These are phyloP conservation scores for Nyssa sinensis DNA, from an alignment of 148 eudicot genomes.

Conservation along the genomic window DNA sequence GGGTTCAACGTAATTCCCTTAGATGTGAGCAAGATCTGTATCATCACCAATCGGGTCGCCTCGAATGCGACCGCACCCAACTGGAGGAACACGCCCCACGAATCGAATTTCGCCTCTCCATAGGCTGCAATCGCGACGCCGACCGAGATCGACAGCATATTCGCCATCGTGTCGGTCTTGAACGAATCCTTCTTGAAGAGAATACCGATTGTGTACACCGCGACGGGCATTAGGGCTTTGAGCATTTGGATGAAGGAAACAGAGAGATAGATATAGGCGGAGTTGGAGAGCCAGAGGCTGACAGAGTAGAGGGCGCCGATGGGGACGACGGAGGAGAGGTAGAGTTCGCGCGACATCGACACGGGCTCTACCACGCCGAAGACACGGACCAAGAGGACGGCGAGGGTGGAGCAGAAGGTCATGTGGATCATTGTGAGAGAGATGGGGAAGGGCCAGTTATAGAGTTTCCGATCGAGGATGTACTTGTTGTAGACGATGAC, in stretches of 20 bases:
- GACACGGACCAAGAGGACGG: conserved; percentile 14
- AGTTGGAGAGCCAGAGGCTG: conserved; percentile 17
- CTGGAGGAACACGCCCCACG: conserved; percentile 18
- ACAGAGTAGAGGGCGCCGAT: conserved; percentile 18
- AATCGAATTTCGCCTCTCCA: conserved; percentile 17
- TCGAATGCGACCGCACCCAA: conserved; percentile 19
- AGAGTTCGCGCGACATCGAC: conserved; percentile 17
- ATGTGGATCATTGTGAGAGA: conserved; percentile 27
- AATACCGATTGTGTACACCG: conserved; percentile 15
- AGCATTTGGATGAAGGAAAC: conserved; percentile 26
- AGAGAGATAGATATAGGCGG: conserved; percentile 18
- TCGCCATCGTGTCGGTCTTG: conserved; percentile 17
- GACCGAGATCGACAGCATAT: conserved; percentile 22
- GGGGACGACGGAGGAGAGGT: conserved; percentile 12
- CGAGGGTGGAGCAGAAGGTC: conserved; percentile 21
- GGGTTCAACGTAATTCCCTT: conserved; percentile 24
- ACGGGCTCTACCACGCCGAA: conserved; percentile 14
- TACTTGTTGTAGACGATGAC: conserved; percentile 24
- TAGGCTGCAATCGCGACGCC: conserved; percentile 24
- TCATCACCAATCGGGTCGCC: conserved; percentile 22
- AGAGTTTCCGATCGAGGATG: conserved; percentile 21
- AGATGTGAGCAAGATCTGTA: conserved; percentile 15
- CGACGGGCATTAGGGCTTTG: conserved; percentile 22
- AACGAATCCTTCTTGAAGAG: conserved; percentile 14
- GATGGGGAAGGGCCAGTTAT: conserved; percentile 21